A percentile compares a stretch with the other conserved stretches of the same genome.
Evolutionary conservation across 2,329 filamentous ascomycete species (phyloP).

Genomic region (Colletotrichum graminicola): DNA sequence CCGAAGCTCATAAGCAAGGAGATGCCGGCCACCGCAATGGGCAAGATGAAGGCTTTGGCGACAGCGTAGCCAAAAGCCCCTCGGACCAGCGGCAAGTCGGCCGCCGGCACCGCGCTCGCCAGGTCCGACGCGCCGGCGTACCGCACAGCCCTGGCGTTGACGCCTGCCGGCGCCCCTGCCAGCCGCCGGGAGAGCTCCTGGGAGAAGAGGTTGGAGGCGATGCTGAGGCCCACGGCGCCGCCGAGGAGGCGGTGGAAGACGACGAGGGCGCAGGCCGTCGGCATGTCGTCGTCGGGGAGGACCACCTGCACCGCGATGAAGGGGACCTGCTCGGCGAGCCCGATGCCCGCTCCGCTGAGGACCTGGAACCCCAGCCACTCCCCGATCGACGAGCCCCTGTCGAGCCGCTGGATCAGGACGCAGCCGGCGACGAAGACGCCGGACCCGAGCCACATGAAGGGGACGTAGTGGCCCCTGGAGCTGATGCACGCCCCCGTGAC

Average conservation of each 20-base stretch:
- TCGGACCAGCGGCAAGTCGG: constrained; percentile 3
- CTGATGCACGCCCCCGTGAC: background rate
- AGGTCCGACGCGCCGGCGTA: constrained; percentile 4
- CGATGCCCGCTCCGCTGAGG: constrained; percentile 33
- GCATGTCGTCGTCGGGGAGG: constrained; percentile 27
- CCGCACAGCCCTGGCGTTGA: background rate
- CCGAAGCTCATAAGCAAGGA: constrained; percentile 3
- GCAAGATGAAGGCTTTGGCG: background rate
- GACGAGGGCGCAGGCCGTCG: background rate
- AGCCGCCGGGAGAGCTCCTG: constrained; percentile 7
- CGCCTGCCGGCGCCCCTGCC: background rate
- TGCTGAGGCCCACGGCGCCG: constrained; percentile 8
- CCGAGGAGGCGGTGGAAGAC: background rate
- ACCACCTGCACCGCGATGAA: constrained; percentile 40
- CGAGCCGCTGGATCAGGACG: background rate
- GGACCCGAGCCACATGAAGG: constrained; percentile 3
- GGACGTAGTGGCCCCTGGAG: background rate
- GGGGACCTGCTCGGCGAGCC: constrained; percentile 35
- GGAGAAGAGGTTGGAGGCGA: constrained; percentile 18
- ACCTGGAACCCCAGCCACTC: constrained; percentile 37
- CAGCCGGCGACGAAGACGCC: constrained; percentile 3
- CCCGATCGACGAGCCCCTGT: background rate
- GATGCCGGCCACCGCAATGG: background rate
- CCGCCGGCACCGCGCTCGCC: constrained; percentile 1
- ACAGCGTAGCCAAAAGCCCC: background rate